These are phyloP conservation scores for Ophiostoma sp. DNA, from an alignment of 2,329 filamentous ascomycete species.

Conservation along the genomic window DNA sequence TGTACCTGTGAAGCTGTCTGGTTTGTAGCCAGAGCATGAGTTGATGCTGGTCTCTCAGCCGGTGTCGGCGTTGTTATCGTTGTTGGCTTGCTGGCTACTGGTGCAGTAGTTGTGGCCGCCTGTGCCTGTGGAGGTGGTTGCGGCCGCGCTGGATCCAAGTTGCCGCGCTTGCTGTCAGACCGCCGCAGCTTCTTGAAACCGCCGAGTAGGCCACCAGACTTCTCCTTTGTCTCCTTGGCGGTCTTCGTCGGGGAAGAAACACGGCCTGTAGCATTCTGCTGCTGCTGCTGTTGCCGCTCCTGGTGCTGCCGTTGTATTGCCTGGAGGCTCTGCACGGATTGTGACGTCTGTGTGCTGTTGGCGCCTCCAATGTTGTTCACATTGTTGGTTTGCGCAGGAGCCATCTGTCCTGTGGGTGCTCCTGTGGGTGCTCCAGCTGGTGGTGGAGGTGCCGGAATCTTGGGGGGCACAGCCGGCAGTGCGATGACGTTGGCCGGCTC, in stretches of 20 bases:
- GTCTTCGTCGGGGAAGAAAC: not conserved
- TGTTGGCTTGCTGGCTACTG: not conserved
- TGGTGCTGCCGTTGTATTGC: conserved; percentile 1
- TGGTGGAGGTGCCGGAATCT: conserved; percentile 10
- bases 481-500: not conserved
- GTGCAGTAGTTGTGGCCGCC: not conserved
- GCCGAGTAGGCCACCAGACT: not conserved
- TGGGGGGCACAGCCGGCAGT: not conserved
- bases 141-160: not conserved
- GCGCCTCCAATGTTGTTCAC: not conserved
- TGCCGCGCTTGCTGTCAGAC: conserved; percentile 14
- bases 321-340: conserved; percentile 3
- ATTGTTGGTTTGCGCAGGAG: not conserved
- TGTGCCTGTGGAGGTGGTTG: not conserved
- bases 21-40: not conserved
- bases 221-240: not conserved
- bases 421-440: not conserved
- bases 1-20: not conserved
- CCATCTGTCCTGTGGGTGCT: not conserved
- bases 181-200: conserved; percentile 20
- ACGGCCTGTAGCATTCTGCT: not conserved
- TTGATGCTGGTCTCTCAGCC: not conserved
- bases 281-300: not conserved
- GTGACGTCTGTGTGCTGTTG: not conserved
- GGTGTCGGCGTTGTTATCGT: not conserved